A percentile compares a stretch with the other conserved stretches of the same genome.
Evolutionary conservation across 2,329 filamentous ascomycete species (phyloP).

Genomic region (Balansia obtecta): DNA sequence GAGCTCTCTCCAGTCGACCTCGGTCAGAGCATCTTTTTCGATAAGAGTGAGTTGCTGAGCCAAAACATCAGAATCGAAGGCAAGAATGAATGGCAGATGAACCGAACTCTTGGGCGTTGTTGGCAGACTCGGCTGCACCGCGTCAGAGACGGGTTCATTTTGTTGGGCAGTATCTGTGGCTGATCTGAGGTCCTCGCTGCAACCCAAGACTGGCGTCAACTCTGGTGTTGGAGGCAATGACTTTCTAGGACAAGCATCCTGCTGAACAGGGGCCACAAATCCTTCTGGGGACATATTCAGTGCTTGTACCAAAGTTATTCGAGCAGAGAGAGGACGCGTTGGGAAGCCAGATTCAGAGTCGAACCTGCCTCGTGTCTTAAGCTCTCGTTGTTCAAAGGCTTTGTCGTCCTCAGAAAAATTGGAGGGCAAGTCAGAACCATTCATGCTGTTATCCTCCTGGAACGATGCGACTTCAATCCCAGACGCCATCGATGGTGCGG

Average conservation of each 20-base stretch:
- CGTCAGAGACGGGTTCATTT: conserved; percentile 24
- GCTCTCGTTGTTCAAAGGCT: conserved; percentile 29
- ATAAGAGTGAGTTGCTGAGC: conserved; percentile 78
- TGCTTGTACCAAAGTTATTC: conserved; percentile 35
- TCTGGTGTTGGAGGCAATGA: conserved; percentile 31
- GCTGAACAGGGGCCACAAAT: background rate
- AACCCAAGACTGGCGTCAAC: conserved; percentile 31
- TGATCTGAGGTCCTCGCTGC: conserved; percentile 15
- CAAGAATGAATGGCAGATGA: conserved; percentile 69
- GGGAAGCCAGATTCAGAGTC: conserved; percentile 15
- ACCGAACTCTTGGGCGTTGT: conserved; percentile 30
- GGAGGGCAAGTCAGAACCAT: background rate
- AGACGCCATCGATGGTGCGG: conserved; percentile 13
- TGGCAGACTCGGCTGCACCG: conserved; percentile 18
- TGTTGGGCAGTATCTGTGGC: conserved; percentile 16
- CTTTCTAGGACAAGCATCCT: conserved; percentile 8
- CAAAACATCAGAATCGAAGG: conserved; percentile 66
- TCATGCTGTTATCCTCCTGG: conserved; percentile 36
- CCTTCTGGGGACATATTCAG: conserved; percentile 15
- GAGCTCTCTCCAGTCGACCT: conserved; percentile 80
- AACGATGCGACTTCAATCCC: conserved; percentile 28
- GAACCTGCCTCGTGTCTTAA: conserved; percentile 20
- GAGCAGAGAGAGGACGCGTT: conserved; percentile 28
- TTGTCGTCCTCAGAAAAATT: background rate
- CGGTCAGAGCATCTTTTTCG: conserved; percentile 74